phyloP scores from a whole-genome alignment of 2,329 filamentous ascomycete genomes.

The Annulohypoxylon truncatum region DNA sequence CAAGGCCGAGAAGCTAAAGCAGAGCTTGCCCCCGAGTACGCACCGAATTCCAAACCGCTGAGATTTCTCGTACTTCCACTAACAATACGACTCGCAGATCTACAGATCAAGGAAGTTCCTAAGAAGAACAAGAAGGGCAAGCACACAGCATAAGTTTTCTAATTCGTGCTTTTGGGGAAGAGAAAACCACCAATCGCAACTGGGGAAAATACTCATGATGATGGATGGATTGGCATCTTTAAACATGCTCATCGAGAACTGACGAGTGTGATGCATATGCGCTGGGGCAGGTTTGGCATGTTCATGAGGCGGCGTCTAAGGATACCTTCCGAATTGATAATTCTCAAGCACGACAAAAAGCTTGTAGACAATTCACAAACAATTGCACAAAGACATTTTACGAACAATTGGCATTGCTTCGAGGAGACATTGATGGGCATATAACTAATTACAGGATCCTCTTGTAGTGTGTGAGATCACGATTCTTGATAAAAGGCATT shows the following conservation, averaged over 20 bases:
- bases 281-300: constrained; percentile 45
- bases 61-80: constrained; percentile 30
- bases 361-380: constrained; percentile 49
- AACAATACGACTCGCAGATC: constrained; percentile 52
- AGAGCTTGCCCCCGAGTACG: constrained; percentile 97
- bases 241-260: constrained; percentile 27
- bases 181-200: constrained; percentile 25
- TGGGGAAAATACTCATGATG: constrained; percentile 35
- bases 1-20: constrained; percentile 99
- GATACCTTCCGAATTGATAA: constrained; percentile 64
- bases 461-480: constrained; percentile 50
- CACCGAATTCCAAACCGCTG: constrained; percentile 39
- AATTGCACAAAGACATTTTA: constrained; percentile 44
- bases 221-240: constrained; percentile 31
- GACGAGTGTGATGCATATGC: constrained; percentile 44
- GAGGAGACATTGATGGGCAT: neutral
- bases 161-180: constrained; percentile 24
- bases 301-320: constrained; percentile 66
- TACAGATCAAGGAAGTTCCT: constrained; percentile 65
- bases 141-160: constrained; percentile 46
- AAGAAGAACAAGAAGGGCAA: constrained; percentile 65
- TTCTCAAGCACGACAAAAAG: constrained; percentile 49
- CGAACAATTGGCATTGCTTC: neutral
- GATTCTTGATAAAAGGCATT: constrained; percentile 37
- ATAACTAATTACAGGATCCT: constrained; percentile 45